Evolutionary conservation across 2,329 filamentous ascomycete species (phyloP).

Genomic region (Plectosphaerella cucumerina): DNA sequence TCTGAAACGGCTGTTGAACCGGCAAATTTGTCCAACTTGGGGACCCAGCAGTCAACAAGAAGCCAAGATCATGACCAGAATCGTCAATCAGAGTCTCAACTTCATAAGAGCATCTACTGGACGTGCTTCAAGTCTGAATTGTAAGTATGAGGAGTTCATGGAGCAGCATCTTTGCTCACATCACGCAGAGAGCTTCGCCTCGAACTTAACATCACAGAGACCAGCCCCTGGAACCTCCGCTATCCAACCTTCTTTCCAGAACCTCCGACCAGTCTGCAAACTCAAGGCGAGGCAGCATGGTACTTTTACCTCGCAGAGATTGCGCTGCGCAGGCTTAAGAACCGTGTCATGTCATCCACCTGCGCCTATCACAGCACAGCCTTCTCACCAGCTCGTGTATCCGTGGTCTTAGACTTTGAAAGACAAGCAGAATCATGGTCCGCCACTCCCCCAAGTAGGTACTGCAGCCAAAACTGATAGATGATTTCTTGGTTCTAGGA

Average conservation of each 20-base stretch:
- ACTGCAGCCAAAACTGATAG: slow-evolving; percentile 1
- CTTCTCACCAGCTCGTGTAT: not conserved
- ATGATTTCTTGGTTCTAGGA: not conserved
- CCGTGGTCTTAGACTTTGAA: slow-evolving; percentile 2
- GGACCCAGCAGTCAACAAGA: too few species aligned
- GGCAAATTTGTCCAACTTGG: too few species aligned
- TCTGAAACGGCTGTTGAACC: too few species aligned
- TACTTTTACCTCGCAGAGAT: slow-evolving; percentile 19
- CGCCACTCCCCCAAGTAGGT: not conserved
- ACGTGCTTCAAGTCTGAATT: slow-evolving; percentile 19
- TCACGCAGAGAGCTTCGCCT: slow-evolving; percentile 13
- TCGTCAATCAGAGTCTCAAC: slow-evolving; percentile 6
- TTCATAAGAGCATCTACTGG: slow-evolving; percentile 20
- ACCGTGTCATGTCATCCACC: slow-evolving; percentile 3
- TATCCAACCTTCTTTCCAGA: slow-evolving; percentile 16
- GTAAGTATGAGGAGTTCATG: slow-evolving; percentile 1
- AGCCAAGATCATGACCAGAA: not conserved
- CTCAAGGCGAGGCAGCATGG: slow-evolving; percentile 12
- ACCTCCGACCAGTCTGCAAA: slow-evolving; percentile 10
- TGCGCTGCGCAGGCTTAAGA: slow-evolving; percentile 8
- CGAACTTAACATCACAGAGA: slow-evolving; percentile 14
- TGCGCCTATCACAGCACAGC: slow-evolving; percentile 6
- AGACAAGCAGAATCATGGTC: slow-evolving; percentile 11
- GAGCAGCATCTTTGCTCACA: not conserved
- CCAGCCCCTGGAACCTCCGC: slow-evolving; percentile 14